phyloP scores from a whole-genome alignment of 2,329 filamentous ascomycete genomes.

The Pestalotiopsis sp. region DNA sequence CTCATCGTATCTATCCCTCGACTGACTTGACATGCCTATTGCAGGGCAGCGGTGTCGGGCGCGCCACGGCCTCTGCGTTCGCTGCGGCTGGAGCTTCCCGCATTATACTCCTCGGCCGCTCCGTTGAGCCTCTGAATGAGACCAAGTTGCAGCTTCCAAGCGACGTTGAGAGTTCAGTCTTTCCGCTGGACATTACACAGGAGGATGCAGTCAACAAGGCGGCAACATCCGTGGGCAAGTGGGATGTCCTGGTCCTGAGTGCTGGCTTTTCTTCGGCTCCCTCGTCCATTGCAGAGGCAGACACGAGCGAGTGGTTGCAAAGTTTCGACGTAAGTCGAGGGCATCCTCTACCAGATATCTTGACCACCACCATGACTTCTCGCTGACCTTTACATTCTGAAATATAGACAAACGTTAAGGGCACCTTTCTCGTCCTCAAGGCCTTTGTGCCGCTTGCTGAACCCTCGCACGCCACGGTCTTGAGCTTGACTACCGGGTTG shows the following conservation, averaged over 20 bases:
- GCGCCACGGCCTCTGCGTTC: neutral
- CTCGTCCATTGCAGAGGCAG: slow-evolving; percentile 4
- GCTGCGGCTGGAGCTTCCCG: neutral
- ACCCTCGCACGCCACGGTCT: slow-evolving; percentile 17
- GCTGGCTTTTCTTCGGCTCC: neutral
- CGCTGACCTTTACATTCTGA: neutral
- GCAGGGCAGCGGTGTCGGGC: neutral
- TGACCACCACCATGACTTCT: neutral
- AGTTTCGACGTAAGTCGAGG: slow-evolving; percentile 21
- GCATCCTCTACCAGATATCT: neutral
- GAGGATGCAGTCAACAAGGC: neutral
- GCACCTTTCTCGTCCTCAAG: slow-evolving; percentile 12
- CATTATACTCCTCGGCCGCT: neutral
- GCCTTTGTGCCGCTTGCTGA: slow-evolving; percentile 12
- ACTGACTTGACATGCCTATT: neutral
- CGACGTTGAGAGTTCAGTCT: no score
- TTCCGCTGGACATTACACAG: neutral
- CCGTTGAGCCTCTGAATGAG: neutral
- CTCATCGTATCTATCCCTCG: neutral
- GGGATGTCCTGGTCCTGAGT: neutral
- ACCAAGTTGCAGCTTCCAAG: neutral
- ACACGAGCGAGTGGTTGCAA: slow-evolving; percentile 23
- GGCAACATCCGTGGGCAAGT: neutral
- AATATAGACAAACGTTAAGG: slow-evolving; percentile 19
- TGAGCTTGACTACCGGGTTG: slow-evolving; percentile 9